Base-by-base conservation (phyloP, 306 rosid species). In the Ziziphus jujuba region DNA sequence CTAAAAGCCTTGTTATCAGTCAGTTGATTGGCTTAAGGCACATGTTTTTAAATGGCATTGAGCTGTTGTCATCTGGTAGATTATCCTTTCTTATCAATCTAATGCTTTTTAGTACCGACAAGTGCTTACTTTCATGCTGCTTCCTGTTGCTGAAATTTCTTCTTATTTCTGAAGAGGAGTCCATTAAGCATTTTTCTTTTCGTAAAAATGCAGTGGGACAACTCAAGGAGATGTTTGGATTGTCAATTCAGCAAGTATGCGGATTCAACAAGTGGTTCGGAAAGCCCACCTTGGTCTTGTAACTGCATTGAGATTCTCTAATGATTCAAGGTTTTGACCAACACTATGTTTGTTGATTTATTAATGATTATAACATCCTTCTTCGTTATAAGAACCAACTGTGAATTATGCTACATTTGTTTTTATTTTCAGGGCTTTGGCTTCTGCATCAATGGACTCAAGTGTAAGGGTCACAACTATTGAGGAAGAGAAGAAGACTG, bases 211-310 rank as follows among this genome's bases (percentile, higher is more conserved):
- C 89, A 93, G 99, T 53, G 99, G 99, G 72, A 93, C 99, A 57
- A 80, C 86, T 72, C 67, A 75, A 13, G 99, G 99, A 66, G 95
- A 93, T 44, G 65, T 90, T 74, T 34, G 82, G 61, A 66, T 93
- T 81, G 72, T 88, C 62, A 88, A 75, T 71, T 80, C 99, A 56
- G 79, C 82, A 33, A 85, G 84, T 54, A 75, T 83, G 90, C 81
- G 56, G 63, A 85, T 82, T 43, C 95, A 77, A 34, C 71, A 84
- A 73, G 75, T 62, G 66, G 72, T 88, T 56, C 84, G 81, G 69
- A 86, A 44, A 72, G 97, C 99, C 43, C 97, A 93, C 83, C 80
- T 82, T 56, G 99, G 97, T 76, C 80, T 93, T 22, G 90, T 93
- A 44, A 93, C 99, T 63, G 84, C 97, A 28, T 72, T 93, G 84